Conservation (phyloP, 1,284 basidiomycete genomes). For the Fomitopsis schrenkii region DNA sequence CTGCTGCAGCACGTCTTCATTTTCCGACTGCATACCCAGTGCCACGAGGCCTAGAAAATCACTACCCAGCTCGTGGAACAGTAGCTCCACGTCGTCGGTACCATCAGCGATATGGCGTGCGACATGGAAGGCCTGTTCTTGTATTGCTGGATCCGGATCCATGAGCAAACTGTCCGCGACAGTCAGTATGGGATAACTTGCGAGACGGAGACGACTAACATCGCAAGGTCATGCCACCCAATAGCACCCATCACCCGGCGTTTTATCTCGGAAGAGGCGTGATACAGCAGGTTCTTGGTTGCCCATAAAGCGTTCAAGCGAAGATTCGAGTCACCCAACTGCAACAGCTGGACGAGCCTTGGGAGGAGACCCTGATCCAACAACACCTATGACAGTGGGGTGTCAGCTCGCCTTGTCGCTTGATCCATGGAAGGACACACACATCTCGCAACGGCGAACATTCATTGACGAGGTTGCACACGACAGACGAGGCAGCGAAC, state of each 20-base stretch:
- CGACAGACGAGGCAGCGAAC: conserved; percentile 66
- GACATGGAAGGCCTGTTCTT: conserved; percentile 65
- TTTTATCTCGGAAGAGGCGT: conserved; percentile 57
- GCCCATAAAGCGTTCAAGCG: conserved; percentile 75
- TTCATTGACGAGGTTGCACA: conserved; percentile 85
- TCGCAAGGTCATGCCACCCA: conserved; percentile 53
- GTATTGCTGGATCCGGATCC: conserved; percentile 47
- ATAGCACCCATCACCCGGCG: conserved; percentile 58
- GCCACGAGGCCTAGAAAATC: conserved; percentile 41
- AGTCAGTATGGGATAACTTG: background rate
- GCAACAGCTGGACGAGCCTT: conserved; percentile 55
- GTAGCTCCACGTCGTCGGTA: conserved; percentile 54
- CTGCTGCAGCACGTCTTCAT: conserved; percentile 51
- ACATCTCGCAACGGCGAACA: conserved; percentile 79
- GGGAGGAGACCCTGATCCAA: conserved; percentile 62
- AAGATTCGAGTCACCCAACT: conserved; percentile 50
- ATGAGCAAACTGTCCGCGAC: conserved; percentile 37
- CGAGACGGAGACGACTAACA: conserved; percentile 33
- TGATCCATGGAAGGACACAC: conserved; percentile 23
- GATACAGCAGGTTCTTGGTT: conserved; percentile 73
- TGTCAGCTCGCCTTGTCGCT: conserved; percentile 5
- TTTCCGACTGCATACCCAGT: conserved; percentile 40
- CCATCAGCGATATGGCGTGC: conserved; percentile 60
- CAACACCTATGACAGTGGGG: conserved; percentile 37
- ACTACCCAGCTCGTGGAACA: conserved; percentile 49